Evolutionary conservation across 139 green algal species (phyloP).

Genomic region (Chlamydomonas sp.): DNA sequence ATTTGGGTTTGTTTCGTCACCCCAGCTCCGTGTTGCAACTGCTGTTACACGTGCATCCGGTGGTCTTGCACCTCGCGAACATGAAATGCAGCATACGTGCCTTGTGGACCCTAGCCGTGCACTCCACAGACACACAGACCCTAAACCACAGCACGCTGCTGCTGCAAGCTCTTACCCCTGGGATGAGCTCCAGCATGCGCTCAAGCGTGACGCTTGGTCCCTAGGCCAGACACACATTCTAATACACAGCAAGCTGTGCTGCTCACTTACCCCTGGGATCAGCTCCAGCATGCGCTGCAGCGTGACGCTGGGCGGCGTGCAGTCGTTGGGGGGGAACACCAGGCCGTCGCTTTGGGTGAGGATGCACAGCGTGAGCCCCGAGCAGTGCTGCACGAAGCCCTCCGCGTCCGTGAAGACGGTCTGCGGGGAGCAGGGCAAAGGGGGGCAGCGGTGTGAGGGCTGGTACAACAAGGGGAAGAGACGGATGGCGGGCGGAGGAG

Average conservation of each 20-base stretch:
- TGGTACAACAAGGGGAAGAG: too few species aligned
- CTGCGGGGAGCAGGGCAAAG: conserved; percentile 22
- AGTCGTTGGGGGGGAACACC: conserved; percentile 61
- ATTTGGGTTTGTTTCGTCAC: conserved; percentile 36
- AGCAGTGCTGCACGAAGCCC: conserved; percentile 72
- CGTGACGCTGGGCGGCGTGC: conserved; percentile 62
- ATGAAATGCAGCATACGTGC: not conserved
- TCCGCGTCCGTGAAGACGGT: conserved; percentile 81
- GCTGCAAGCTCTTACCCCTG: not conserved
- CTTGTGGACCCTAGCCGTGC: too few species aligned
- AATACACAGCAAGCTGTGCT: too few species aligned
- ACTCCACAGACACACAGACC: not conserved
- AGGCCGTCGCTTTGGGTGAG: conserved; percentile 77
- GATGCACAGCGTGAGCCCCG: conserved; percentile 76
- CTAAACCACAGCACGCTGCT: not conserved
- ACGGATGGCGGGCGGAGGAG: not conserved
- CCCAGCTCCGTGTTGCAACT: not conserved
- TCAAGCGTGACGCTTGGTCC: conserved; percentile 65
- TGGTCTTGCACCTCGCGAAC: too few species aligned
- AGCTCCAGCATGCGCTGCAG: conserved; percentile 74
- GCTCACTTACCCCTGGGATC: conserved; percentile 54
- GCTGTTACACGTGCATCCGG: too few species aligned
- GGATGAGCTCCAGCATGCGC: conserved; percentile 35
- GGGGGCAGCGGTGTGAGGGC: not conserved
- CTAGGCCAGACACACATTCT: too few species aligned